Percentiles rank a stretch among this genome's conserved stretches.
These are phyloP conservation scores for Pythium aristosporum DNA, from an alignment of 352 stramenopile genomes.

Conservation along the genomic window DNA sequence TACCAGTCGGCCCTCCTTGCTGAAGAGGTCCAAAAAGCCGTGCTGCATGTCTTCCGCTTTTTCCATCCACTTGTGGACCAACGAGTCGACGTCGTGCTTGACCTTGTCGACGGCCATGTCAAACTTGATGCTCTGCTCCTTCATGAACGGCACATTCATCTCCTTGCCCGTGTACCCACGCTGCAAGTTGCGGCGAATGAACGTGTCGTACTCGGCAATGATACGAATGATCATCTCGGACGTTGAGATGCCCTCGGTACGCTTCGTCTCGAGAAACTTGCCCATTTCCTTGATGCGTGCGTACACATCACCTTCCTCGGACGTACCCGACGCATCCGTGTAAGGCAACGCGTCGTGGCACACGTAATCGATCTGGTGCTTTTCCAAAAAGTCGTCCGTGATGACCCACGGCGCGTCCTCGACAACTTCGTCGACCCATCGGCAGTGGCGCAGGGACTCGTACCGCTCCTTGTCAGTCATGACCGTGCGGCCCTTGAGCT, in stretches of 20 bases:
- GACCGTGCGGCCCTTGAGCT: conserved; percentile 85
- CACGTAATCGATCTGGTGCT: conserved; percentile 88
- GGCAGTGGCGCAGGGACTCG: conserved; percentile 81
- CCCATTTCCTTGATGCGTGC: conserved; percentile 84
- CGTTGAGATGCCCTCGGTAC: conserved; percentile 88
- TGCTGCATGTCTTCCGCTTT: conserved; percentile 83
- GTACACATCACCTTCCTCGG: conserved; percentile 81
- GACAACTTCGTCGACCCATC: conserved; percentile 87
- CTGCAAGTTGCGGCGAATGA: conserved; percentile 88
- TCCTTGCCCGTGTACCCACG: conserved; percentile 90
- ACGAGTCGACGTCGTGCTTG: conserved; percentile 73
- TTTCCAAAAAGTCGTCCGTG: conserved; percentile 78
- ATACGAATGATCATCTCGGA: conserved; percentile 90
- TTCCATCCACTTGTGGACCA: conserved; percentile 76
- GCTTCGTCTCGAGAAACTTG: conserved; percentile 82
- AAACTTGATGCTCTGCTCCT: conserved; percentile 87
- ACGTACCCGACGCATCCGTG: conserved; percentile 68
- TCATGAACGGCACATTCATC: conserved; percentile 91
- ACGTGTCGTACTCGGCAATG: conserved; percentile 91
- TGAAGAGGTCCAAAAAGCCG: conserved; percentile 75
- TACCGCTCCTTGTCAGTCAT: conserved; percentile 90
- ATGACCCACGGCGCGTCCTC: conserved; percentile 88
- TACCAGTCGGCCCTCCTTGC: conserved; percentile 74
- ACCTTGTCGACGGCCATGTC: conserved; percentile 86
- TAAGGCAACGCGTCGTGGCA: conserved; percentile 89